A percentile compares a stretch with the other conserved stretches of the same genome.
Conservation (phyloP, 768 basidiomycete genomes). For the Trametes coccinea region DNA sequence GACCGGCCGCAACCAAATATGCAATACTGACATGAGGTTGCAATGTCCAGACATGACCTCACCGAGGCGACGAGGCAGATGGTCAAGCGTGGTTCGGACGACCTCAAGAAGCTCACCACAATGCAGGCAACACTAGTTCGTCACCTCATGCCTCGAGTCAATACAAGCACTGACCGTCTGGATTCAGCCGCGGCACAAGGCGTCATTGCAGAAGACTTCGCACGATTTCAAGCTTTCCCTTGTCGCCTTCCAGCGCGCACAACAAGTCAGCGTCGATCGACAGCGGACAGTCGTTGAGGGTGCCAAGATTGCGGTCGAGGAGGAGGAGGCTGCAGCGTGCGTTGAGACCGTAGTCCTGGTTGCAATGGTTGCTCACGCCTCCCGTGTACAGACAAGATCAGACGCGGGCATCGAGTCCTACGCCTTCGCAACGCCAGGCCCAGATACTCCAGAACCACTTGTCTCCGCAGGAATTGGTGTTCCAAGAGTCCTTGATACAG, state of each 20-base stretch:
- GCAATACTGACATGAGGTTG: not conserved
- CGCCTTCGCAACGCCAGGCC: slow-evolving; percentile 65
- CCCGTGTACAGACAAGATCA: slow-evolving; percentile 20
- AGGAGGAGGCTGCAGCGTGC: slow-evolving; percentile 46
- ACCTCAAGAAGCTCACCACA: slow-evolving; percentile 83
- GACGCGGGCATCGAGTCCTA: slow-evolving; percentile 33
- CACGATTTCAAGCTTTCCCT: slow-evolving; percentile 91
- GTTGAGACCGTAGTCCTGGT: slow-evolving; percentile 8
- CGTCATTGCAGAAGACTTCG: slow-evolving; percentile 86
- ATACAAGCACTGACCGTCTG: not conserved
- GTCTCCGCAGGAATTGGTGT: slow-evolving; percentile 91
- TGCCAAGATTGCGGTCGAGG: slow-evolving; percentile 82
- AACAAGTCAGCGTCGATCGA: slow-evolving; percentile 85
- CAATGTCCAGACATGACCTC: slow-evolving; percentile 75
- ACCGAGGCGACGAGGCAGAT: slow-evolving; percentile 93
- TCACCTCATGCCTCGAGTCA: not conserved
- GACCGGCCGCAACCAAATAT: too few relatives aligned
- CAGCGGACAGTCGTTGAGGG: slow-evolving; percentile 88
- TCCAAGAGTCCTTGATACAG: slow-evolving; percentile 92
- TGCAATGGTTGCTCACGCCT: not conserved
- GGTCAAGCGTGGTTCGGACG: slow-evolving; percentile 91
- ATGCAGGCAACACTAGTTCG: slow-evolving; percentile 64
- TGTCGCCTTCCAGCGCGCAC: slow-evolving; percentile 90
- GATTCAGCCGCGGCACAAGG: slow-evolving; percentile 73
- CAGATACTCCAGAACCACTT: slow-evolving; percentile 70